Evolutionary conservation across 1,284 basidiomycete genomes (phyloP).

Genomic region (Schizophyllum amplum): DNA sequence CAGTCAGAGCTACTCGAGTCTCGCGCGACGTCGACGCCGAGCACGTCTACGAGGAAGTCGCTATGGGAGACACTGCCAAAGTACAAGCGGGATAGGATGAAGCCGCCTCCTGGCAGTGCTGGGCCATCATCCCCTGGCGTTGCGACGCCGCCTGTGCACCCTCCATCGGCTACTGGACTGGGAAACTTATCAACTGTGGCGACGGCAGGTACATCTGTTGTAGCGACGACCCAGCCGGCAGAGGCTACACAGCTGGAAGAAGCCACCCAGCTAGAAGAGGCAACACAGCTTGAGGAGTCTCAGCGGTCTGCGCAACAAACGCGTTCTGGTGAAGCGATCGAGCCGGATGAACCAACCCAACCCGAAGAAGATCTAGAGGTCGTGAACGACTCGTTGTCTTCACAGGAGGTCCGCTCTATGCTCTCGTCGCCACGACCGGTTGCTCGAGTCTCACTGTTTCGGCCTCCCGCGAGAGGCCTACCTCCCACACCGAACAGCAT

Average conservation of each 20-base stretch:
- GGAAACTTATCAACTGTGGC: too few relatives aligned
- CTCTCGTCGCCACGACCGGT: neutral
- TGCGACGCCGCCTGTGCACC: too few relatives aligned
- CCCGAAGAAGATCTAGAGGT: conserved; percentile 2
- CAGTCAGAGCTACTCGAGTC: too few relatives aligned
- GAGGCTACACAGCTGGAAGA: conserved; percentile 9
- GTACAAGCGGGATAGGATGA: neutral
- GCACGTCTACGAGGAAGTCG: neutral
- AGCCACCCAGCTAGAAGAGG: conserved; percentile 5
- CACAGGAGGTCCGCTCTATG: neutral
- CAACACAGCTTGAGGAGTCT: conserved; percentile 1
- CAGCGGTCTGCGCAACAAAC: too few relatives aligned
- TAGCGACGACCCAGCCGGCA: conserved; percentile 1
- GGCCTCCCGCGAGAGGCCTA: too few relatives aligned
- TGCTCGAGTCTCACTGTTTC: too few relatives aligned
- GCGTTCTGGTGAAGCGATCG: too few relatives aligned
- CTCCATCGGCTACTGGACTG: too few relatives aligned
- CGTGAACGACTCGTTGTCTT: neutral
- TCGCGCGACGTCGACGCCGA: neutral
- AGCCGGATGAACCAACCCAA: conserved; percentile 5
- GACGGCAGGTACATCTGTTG: conserved; percentile 1
- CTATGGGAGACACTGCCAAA: neutral
- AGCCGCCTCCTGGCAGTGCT: neutral
- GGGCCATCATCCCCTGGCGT: neutral
- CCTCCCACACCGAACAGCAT: neutral